Evolutionary conservation across 176 grass and related monocot genomes (phyloP), one percentile per base, ranked within the genome.

Genomic region (Neostapfia colusana): DNA sequence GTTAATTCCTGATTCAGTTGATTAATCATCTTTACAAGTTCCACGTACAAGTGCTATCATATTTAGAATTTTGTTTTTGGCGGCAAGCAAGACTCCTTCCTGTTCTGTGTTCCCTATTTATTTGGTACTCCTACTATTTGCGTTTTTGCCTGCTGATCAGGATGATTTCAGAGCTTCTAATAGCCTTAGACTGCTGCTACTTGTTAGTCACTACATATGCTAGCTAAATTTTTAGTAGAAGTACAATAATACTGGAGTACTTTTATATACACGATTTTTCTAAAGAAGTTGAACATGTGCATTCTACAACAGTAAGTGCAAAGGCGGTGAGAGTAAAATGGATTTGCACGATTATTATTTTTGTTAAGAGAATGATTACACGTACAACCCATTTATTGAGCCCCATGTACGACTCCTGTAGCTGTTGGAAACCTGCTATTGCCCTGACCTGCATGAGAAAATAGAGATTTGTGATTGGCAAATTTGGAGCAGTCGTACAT

Each of bases 1-100:
- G 24, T 17, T 57, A 59, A 11, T 41, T 80, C 26, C 28, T 31
- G 65, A 13, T 63, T 71, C 10, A 74, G 23, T 67, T 73, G 2
- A 48, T 54, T 44, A 61, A 74, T 88, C 51, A 79, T 55, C 44
- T 74, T 38, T 54, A 57, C 20, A 70, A 40, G 1, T 34, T 10
- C 24, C 18, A 69, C 27, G 0, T 34, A 10, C 36, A 13, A n/a
- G 10, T 23, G 46, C 27, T 24, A 45, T 43, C 37, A n/a, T 50
- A 65, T 37, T 65, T 23, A 3, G 7, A 78, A 38, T 65, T 34
- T 44, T 65, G 45, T 25, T 35, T 57, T 53, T 42, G 56, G 3
- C 70, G 57, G 38, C 26, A 43, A 40, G 24, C 34, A 21, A 21
- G 41, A 5, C 34, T 65, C 6, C 6, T 16, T 65, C 4, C 2